Evolutionary conservation across 1,139 yeast species (phyloP).

Genomic region (Pichia sp.): DNA sequence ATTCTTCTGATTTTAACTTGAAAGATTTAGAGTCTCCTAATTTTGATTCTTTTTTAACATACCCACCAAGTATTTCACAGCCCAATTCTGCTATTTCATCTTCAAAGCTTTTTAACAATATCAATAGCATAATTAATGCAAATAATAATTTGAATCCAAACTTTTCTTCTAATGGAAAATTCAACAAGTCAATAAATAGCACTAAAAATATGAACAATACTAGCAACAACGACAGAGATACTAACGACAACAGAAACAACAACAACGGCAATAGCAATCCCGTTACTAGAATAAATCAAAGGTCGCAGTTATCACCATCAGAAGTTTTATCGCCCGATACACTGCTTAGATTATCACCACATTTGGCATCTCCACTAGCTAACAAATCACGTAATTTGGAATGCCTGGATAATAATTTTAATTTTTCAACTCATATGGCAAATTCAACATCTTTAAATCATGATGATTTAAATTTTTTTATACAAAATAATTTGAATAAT

Average conservation of each 20-base stretch:
- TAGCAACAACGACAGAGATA: background rate
- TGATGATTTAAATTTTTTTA: constrained; percentile 8
- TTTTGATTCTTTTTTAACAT: constrained; percentile 7
- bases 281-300: background rate
- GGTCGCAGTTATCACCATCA: constrained; percentile 1
- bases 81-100: background rate
- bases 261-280: background rate
- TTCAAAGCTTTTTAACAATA: background rate
- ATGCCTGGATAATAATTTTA: constrained; percentile 15
- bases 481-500: constrained; percentile 8
- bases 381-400: constrained; percentile 12
- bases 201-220: background rate
- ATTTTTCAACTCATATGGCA: constrained; percentile 9
- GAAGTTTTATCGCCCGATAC: background rate
- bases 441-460: constrained; percentile 9
- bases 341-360: constrained; percentile 7
- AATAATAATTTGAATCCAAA: background rate
- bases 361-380: constrained; percentile 14
- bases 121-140: constrained; percentile 4
- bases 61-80: constrained; percentile 9
- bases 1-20: background rate
- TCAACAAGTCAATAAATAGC: background rate
- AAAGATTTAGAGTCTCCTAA: constrained; percentile 9
- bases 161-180: background rate
- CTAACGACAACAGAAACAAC: background rate